A percentile compares a stretch with the other conserved stretches of the same genome.
Conservation (phyloP, 2,329 filamentous ascomycete species). For the Claviceps humidiphila region DNA sequence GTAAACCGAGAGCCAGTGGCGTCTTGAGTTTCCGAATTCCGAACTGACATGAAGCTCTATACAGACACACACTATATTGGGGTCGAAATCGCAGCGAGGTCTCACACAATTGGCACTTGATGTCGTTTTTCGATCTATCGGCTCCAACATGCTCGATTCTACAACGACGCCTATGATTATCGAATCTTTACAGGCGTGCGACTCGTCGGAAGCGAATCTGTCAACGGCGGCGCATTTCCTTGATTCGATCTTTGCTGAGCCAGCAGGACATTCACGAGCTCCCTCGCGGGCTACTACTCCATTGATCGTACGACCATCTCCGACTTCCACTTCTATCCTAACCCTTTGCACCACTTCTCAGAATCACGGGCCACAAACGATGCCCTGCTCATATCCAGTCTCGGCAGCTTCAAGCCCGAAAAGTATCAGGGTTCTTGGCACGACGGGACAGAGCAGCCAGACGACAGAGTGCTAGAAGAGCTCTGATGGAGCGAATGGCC, state of each 20-base stretch:
- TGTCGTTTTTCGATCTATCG: constrained; percentile 73
- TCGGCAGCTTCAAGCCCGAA: constrained; percentile 21
- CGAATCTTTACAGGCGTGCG: constrained; percentile 60
- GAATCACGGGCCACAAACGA: constrained; percentile 9
- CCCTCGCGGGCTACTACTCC: constrained; percentile 57
- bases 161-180: constrained; percentile 47
- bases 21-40: background rate
- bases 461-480: constrained; percentile 18
- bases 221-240: constrained; percentile 64
- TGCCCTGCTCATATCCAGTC: constrained; percentile 19
- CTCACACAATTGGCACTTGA: constrained; percentile 87
- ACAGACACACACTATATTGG: constrained; percentile 90
- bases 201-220: constrained; percentile 69
- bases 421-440: constrained; percentile 32
- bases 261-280: constrained; percentile 38
- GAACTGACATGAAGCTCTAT: background rate
- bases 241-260: constrained; percentile 63
- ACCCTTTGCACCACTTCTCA: constrained; percentile 4
- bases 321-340: constrained; percentile 17
- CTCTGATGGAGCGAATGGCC: constrained; percentile 9
- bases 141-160: constrained; percentile 54
- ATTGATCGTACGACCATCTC: constrained; percentile 44
- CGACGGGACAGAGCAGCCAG: constrained; percentile 13
- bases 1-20: constrained; percentile 29
- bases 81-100: constrained; percentile 73